Evolutionary conservation across 352 stramenopile genomes (phyloP), one percentile per base, ranked within the genome.

Genomic region (Globisporangium parvum): DNA sequence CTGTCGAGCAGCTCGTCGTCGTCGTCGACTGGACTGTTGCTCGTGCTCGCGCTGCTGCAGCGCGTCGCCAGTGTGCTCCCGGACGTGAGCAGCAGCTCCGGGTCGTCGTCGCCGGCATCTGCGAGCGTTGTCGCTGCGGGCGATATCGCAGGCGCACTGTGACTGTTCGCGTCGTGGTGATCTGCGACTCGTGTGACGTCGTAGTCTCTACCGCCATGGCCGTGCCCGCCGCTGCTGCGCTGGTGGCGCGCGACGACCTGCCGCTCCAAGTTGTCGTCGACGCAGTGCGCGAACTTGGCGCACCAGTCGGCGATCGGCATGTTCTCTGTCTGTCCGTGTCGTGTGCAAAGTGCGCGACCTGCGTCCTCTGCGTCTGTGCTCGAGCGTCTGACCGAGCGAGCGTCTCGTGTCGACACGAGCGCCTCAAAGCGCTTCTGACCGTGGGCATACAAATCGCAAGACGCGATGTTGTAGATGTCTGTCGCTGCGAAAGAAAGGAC

Each of bases 261-360:
- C 33, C 28, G 21, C 31, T 62, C 26, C 47, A 21, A 39, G n/a
- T 60, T 40, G 17, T 18, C 47, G 20, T 50, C 33, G 18, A n/a
- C 35, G 42, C 57, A 63, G 33, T 57, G 44, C 24, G 50, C 31
- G 57, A 63, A n/a, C 50, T 53, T 57, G 41, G 57, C 44, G 57
- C 57, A 63, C 57, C 57, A 63, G 20, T 53, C 42, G 14, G 57
- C 24, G 24, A 59, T 57, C 60, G 41, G 33, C 60, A 63, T 51
- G 15, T 17, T 45, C 6, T n/a, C 33, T 17, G 17, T 39, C 6
- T 18, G 21, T 47, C 21, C 35, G 40, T 24, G 26, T 23, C 35
- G 40, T 24, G 26, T 23, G 18, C 23, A 23, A 20, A 24, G 28
- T 6, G 39, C 23, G 45, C 45, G 11, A 53, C 21, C 51, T 42